Conservation (phyloP, 2,329 filamentous ascomycete species). For the Claviceps fusiformis region DNA sequence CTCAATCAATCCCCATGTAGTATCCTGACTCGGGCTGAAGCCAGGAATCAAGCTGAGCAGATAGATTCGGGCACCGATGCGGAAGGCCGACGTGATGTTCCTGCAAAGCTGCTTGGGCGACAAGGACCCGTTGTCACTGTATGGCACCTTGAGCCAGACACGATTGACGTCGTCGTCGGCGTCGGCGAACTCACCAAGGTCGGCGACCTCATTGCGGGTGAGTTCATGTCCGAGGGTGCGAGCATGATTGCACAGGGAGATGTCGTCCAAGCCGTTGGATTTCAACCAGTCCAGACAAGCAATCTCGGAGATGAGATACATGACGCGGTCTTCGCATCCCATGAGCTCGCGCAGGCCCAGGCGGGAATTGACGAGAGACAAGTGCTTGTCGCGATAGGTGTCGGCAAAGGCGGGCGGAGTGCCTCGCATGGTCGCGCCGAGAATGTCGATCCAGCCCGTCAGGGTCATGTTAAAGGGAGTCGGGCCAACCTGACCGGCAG, state of each 20-base stretch:
- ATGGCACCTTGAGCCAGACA: constrained; percentile 43
- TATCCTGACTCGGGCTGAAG: constrained; percentile 61
- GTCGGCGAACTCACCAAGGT: not conserved
- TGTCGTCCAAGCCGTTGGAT: constrained; percentile 67
- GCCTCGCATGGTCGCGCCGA: constrained; percentile 85
- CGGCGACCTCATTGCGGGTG: constrained; percentile 55
- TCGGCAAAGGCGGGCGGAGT: constrained; percentile 79
- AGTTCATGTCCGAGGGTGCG: constrained; percentile 79
- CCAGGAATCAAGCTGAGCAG: constrained; percentile 91
- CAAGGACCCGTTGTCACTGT: constrained; percentile 58
- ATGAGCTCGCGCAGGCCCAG: constrained; percentile 81
- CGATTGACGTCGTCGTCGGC: constrained; percentile 49
- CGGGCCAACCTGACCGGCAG: constrained; percentile 36
- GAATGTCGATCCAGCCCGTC: constrained; percentile 91
- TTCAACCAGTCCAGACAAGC: constrained; percentile 89
- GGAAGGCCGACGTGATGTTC: constrained; percentile 86
- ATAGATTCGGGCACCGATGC: constrained; percentile 85
- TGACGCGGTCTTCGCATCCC: constrained; percentile 93
- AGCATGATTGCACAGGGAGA: constrained; percentile 79
- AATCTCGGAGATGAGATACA: constrained; percentile 97
- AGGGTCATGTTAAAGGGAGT: constrained; percentile 92
- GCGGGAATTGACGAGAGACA: constrained; percentile 47
- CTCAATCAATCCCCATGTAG: constrained; percentile 63
- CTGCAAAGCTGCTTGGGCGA: constrained; percentile 70
- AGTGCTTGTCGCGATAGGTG: constrained; percentile 89